Base-by-base conservation (phyloP, 2,329 filamentous ascomycete species). In the Tolypocladium cylindrosporum region DNA sequence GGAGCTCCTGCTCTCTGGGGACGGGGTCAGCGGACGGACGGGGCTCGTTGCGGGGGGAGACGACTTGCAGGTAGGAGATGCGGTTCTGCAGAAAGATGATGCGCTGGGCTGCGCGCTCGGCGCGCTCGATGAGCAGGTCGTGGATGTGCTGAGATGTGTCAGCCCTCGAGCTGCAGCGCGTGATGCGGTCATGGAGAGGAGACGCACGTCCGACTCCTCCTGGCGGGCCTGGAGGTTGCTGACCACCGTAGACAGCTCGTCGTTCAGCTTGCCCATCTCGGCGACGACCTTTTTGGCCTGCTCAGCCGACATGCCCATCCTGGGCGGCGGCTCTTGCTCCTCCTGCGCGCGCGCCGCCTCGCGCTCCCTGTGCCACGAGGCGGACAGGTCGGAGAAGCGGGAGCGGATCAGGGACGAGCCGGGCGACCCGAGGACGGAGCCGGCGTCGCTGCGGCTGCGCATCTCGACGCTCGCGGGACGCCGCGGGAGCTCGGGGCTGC, bases 61-160 rank as follows among this genome's bases (percentile, higher is more conserved):
- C 4, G 14, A 69, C 75, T 68, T 69, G 86, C 81, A 88, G 74
- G 61, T 85, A 78, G 45, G 75, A 66, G 50, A 88, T 74, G 50
- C 82, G 79, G 42, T 77, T 77, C 64, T 88, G 83, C 16, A 88
- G 75, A 59, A 82, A 79, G 31, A 83, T 74, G 58, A 88, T 83
- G 56, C 79, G 79, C 61, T 83, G 75, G 48, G 80, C 78, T 55
- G 85, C 78, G 42, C 75, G 75, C 66, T 86, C 80, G 58, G 82
- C 78, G 60, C 83, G 79, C 48, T 78, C 78, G 56, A 84, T 76
- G 27, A 87, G 78, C 39, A 87, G 70, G 31, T 76, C 76, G 65
- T 87, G 84, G 58, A 89, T 85, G 62, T 86, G 83, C 76, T 84
- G 63, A 37, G 13, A 34, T 10, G 41, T 42, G 21, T 54, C 27